Base-by-base conservation (phyloP, 345 rosid species). In the Sisymbrium irio region DNA sequence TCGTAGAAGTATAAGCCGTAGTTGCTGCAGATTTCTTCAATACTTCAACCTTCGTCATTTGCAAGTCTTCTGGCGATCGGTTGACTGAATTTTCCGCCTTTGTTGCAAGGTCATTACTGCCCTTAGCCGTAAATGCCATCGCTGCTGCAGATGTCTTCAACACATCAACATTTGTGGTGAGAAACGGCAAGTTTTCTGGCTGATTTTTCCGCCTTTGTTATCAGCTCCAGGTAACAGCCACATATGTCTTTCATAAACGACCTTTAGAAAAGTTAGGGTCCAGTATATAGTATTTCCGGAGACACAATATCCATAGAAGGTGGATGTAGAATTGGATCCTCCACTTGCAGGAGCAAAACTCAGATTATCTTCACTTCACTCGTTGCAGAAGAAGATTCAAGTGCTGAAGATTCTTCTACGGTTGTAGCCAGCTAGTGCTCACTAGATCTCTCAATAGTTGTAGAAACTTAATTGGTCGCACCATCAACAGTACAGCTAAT, bases 321-420 rank as follows among this genome's bases (percentile, higher is more conserved):
- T 85, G 84, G 72, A 60, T 77, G 89, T 46, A 79, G 75, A n/a
- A 75, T 79, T 83, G 42, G 85, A 79, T 47, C 83, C 84, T 78
- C 84, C 88, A 74, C 80, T 62, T 71, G 85, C 65, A 81, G 86
- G 82, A 78, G 79, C 74, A 83, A 84, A 95, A 79, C 84, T 87
- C 47, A 95, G 74, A 81, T 83, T 86, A 92, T 79, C 84, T 90
- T 89, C 84, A 92, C 97, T 83, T 92, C 97, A 78, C 97, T 96
- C 60, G 64, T 61, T 17, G 83, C 68, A 6, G 93, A 87, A 67
- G 97, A 85, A 47, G 93, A 82, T 74, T 90, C 92, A 65, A 88
- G 71, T 45, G 49, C 46, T 60, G 79, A 69, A 44, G 83, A 51
- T 56, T 65, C 67, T 72, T 59, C 72, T 22, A 4, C 6, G 27